These are phyloP conservation scores for Chernovozyma sophiae-reginae DNA, from an alignment of 1,139 yeast species.

Conservation along the genomic window DNA sequence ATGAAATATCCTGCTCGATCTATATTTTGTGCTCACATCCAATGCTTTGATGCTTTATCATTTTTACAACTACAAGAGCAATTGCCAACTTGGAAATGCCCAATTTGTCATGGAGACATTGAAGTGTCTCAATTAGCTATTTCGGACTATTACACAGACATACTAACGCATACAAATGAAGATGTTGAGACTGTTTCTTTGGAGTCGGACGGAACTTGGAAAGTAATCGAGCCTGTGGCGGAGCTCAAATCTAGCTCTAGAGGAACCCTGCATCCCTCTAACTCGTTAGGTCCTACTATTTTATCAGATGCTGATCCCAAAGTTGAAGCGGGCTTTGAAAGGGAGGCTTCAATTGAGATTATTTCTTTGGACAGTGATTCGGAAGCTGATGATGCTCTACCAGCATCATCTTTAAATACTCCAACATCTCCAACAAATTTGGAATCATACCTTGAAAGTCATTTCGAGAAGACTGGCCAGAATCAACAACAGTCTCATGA, in stretches of 20 bases:
- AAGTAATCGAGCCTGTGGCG: conserved; percentile 7
- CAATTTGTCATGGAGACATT: conserved; percentile 49
- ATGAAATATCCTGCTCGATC: conserved; percentile 61
- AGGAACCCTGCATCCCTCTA: too few relatives aligned
- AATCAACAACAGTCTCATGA: too few relatives aligned
- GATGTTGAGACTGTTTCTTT: conserved; percentile 54
- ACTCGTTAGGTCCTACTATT: too few relatives aligned
- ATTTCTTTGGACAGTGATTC: conserved; percentile 26
- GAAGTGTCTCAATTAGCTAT: conserved; percentile 51
- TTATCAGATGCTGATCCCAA: too few relatives aligned
- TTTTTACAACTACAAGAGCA: conserved; percentile 58
- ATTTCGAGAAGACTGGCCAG: too few relatives aligned
- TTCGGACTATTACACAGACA: conserved; percentile 56
- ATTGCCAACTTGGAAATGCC: conserved; percentile 66
- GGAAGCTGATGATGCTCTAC: conserved; percentile 20
- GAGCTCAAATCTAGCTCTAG: neutral
- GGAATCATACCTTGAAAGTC: too few relatives aligned
- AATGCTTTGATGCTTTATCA: conserved; percentile 65
- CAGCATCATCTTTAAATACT: neutral
- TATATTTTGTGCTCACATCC: conserved; percentile 58
- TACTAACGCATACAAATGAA: conserved; percentile 39
- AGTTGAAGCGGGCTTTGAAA: neutral
- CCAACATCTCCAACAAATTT: too few relatives aligned
- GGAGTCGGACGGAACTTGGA: conserved; percentile 59
- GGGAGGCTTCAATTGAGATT: conserved; percentile 13